phyloP scores from a whole-genome alignment of 1,139 yeast species.

The Nakaseomyces glabratus region DNA sequence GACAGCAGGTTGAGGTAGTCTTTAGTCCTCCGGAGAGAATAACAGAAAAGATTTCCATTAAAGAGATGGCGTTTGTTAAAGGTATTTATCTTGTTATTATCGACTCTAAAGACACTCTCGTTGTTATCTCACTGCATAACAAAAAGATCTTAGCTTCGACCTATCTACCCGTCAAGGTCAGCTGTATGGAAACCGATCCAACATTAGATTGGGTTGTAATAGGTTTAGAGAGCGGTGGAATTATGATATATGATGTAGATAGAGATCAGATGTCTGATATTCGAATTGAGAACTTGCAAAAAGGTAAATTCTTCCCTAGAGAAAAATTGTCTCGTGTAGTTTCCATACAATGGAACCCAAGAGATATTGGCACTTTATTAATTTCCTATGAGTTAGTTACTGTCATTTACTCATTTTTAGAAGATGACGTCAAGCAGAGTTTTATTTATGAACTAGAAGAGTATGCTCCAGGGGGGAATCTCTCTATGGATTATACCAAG shows the following conservation, averaged over 20 bases:
- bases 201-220: constrained; percentile 77
- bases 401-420: constrained; percentile 56
- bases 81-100: constrained; percentile 72
- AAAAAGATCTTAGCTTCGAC: constrained; percentile 46
- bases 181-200: constrained; percentile 70
- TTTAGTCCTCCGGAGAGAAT: constrained; percentile 35
- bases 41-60: constrained; percentile 44
- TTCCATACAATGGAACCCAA: constrained; percentile 71
- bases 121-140: constrained; percentile 61
- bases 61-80: constrained; percentile 55
- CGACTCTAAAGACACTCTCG: constrained; percentile 46
- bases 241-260: constrained; percentile 76
- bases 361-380: constrained; percentile 73
- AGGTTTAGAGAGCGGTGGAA: constrained; percentile 71
- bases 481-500: constrained; percentile 14
- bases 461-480: constrained; percentile 57
- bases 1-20: constrained; percentile 68
- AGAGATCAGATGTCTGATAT: constrained; percentile 58
- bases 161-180: constrained; percentile 55
- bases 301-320: constrained; percentile 30
- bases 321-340: constrained; percentile 47
- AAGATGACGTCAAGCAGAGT: constrained; percentile 46
- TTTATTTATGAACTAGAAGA: constrained; percentile 53
- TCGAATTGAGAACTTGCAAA: constrained; percentile 66
- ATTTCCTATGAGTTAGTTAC: constrained; percentile 67